A percentile compares a stretch with the other conserved stretches of the same genome.
Evolutionary conservation across 2,329 filamentous ascomycete genomes (phyloP).

Genomic region (Paecilomyces formosus): DNA sequence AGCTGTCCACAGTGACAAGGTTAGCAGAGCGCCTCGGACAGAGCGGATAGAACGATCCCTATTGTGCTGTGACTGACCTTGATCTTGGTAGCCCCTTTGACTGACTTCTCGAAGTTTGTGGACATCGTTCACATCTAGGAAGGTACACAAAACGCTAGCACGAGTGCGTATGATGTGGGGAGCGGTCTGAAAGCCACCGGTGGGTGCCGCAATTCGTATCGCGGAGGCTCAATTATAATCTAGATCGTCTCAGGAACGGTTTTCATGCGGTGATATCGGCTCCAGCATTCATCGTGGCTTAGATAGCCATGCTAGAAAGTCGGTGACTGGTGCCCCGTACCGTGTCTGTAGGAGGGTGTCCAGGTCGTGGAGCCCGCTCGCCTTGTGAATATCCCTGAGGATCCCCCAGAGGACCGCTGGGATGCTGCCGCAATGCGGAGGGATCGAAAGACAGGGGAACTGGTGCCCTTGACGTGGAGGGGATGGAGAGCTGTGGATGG

Average conservation of each 20-base stretch:
- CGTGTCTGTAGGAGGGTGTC: neutral
- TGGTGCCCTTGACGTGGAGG: neutral
- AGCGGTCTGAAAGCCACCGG: neutral
- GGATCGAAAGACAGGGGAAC: neutral
- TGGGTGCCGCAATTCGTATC: neutral
- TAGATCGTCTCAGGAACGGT: neutral
- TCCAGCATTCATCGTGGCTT: neutral
- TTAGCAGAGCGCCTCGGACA: slow-evolving; percentile 12
- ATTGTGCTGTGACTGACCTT: slow-evolving; percentile 54
- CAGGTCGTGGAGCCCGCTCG: neutral
- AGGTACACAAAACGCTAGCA: neutral
- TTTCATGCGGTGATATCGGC: neutral
- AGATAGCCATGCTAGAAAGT: neutral
- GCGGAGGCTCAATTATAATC: neutral
- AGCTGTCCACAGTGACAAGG: slow-evolving; percentile 48
- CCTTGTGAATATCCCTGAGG: neutral
- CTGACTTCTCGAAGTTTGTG: slow-evolving; percentile 89
- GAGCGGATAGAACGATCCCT: neutral
- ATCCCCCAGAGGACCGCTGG: neutral
- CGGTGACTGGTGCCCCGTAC: neutral
- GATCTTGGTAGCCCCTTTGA: slow-evolving; percentile 97
- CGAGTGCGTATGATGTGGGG: neutral
- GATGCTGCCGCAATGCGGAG: neutral
- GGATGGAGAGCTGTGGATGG: neutral
- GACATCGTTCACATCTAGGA: slow-evolving; percentile 19